These are phyloP conservation scores for Chytriomyces sp. DNA, from an alignment of 192 early-diverging fungal species.

Conservation along the genomic window DNA sequence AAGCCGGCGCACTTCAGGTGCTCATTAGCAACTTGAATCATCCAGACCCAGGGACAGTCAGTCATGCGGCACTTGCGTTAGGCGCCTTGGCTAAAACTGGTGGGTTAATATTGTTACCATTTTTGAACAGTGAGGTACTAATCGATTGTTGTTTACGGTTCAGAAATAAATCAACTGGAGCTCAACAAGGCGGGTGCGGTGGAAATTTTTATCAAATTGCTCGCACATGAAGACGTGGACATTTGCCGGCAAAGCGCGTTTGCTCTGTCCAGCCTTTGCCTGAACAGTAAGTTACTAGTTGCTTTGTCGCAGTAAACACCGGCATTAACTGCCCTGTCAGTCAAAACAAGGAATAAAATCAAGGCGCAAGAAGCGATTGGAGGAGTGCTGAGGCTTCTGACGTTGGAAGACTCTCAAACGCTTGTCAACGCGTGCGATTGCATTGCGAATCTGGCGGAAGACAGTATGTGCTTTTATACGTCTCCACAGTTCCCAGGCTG, in stretches of 20 bases:
- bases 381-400: slow-evolving; percentile 46
- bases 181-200: slow-evolving; percentile 51
- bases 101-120: slow-evolving; percentile 5
- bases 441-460: slow-evolving; percentile 56
- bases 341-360: slow-evolving; percentile 50
- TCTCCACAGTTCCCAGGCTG: neutral
- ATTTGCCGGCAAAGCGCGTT: slow-evolving; percentile 45
- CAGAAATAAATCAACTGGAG: slow-evolving; percentile 57
- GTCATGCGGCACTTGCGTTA: slow-evolving; percentile 51
- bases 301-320: slow-evolving; percentile 7
- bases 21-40: slow-evolving; percentile 41
- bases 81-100: slow-evolving; percentile 54
- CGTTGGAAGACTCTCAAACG: slow-evolving; percentile 45
- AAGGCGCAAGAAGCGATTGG: slow-evolving; percentile 41
- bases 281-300: slow-evolving; percentile 41
- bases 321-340: slow-evolving; percentile 9
- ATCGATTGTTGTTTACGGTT: slow-evolving; percentile 31
- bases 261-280: slow-evolving; percentile 54
- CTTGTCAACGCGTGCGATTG: slow-evolving; percentile 60
- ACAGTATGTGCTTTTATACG: slow-evolving; percentile 32
- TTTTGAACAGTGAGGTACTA: slow-evolving; percentile 31
- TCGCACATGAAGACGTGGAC: slow-evolving; percentile 54
- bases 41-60: slow-evolving; percentile 41
- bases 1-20: slow-evolving; percentile 45
- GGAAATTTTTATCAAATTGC: slow-evolving; percentile 48